Conservation (phyloP, 129 eudicot genomes). For the Flaveria linearis region DNA sequence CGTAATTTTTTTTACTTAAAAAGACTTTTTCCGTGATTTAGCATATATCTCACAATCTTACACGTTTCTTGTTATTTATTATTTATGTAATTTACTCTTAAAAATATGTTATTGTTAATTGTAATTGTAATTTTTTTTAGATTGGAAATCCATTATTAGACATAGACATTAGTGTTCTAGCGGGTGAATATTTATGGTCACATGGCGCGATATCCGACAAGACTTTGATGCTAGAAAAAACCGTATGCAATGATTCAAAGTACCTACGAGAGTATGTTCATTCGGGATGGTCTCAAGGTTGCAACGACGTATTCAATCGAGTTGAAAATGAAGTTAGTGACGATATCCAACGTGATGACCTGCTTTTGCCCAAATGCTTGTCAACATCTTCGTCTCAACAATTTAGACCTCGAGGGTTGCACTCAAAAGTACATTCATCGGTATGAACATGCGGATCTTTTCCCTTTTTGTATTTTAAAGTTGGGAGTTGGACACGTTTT, state of each 20-base stretch:
- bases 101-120: no score
- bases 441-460: conserved; percentile 12
- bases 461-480: not conserved
- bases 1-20: no score
- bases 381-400: conserved; percentile 36
- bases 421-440: conserved; percentile 34
- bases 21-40: not conserved
- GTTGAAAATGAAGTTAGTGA: conserved; percentile 31
- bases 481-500: not conserved
- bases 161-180: conserved; percentile 42
- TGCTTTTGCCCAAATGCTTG: conserved; percentile 38
- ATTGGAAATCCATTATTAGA: conserved; percentile 49
- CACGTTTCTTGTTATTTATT: no score
- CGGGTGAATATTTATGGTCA: conserved; percentile 44
- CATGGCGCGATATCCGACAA: conserved; percentile 50
- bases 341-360: conserved; percentile 30
- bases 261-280: conserved; percentile 33
- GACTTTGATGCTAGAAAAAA: conserved; percentile 41
- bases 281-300: conserved; percentile 43
- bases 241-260: conserved; percentile 45
- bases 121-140: not conserved
- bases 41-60: not conserved
- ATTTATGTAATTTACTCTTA: no score
- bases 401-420: conserved; percentile 40
- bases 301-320: conserved; percentile 39